These are phyloP conservation scores for Ochetophila trinervis DNA, from an alignment of 306 rosid species.

Conservation along the genomic window DNA sequence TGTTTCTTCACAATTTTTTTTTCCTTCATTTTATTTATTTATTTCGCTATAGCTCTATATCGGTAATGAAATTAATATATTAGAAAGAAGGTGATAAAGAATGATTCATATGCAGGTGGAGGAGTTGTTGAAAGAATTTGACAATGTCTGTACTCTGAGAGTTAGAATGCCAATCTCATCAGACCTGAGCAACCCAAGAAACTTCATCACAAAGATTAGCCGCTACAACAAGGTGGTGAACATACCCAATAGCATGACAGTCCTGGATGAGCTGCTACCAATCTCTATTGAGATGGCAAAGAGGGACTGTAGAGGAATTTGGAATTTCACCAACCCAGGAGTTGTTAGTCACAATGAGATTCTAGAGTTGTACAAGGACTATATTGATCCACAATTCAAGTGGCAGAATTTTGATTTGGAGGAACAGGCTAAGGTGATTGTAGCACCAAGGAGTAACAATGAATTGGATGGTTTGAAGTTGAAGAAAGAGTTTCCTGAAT, in stretches of 20 bases:
- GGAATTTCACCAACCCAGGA: constrained; percentile 87
- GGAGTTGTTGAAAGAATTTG: constrained; percentile 52
- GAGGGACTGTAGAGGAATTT: constrained; percentile 56
- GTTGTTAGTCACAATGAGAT: constrained; percentile 69
- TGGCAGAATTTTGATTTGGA: constrained; percentile 59
- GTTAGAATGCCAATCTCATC: constrained; percentile 77
- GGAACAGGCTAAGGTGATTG: constrained; percentile 69
- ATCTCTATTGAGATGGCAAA: constrained; percentile 68
- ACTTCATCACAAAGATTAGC: constrained; percentile 67
- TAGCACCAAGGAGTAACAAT: constrained; percentile 67
- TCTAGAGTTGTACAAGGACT: constrained; percentile 52
- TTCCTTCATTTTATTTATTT: not conserved
- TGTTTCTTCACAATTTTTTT: not conserved
- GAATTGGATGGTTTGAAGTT: constrained; percentile 69
- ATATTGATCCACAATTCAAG: constrained; percentile 51
- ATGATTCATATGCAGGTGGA: constrained; percentile 45
- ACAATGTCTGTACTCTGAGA: constrained; percentile 60
- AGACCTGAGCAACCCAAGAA: constrained; percentile 68
- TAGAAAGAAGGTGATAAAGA: not conserved
- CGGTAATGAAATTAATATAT: too few relatives aligned
- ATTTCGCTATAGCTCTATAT: too few relatives aligned
- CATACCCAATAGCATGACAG: constrained; percentile 78
- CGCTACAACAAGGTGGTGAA: constrained; percentile 60
- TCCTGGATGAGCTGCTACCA: constrained; percentile 68
- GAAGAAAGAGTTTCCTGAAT: constrained; percentile 50